Conservation (phyloP, 495 filamentous ascomycete species). For the Aspergillus campestris region DNA sequence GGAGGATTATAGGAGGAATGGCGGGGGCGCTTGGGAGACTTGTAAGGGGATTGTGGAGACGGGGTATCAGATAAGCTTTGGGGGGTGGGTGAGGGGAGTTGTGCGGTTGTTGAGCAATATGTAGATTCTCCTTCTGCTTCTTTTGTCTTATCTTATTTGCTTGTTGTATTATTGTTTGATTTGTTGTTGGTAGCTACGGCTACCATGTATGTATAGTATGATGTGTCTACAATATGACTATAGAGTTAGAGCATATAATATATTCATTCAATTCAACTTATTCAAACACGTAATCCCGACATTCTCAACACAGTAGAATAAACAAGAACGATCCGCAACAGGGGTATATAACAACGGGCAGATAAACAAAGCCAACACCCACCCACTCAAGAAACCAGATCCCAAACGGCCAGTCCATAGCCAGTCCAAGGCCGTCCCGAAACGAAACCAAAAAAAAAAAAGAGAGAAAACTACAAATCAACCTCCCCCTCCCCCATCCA, state of each 20-base stretch:
- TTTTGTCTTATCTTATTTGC: too few relatives aligned
- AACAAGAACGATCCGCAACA: too few relatives aligned
- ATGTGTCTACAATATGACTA: too few relatives aligned
- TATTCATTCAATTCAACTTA: too few relatives aligned
- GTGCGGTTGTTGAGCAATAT: slow-evolving; percentile 39
- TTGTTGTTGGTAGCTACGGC: background rate
- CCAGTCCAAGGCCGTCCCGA: too few relatives aligned
- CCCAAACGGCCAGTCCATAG: too few relatives aligned
- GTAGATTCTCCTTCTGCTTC: slow-evolving; percentile 4
- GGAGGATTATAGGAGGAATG: slow-evolving; percentile 41
- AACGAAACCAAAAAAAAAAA: too few relatives aligned
- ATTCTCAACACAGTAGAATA: too few relatives aligned
- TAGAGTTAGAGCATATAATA: too few relatives aligned
- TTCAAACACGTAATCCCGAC: too few relatives aligned
- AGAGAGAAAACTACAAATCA: slow-evolving; percentile 1
- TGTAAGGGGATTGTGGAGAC: slow-evolving; percentile 54
- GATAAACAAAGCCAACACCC: too few relatives aligned
- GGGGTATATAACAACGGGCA: background rate
- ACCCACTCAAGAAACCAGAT: too few relatives aligned
- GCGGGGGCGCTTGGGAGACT: slow-evolving; percentile 47
- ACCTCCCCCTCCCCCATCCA: slow-evolving; percentile 23
- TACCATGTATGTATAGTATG: background rate
- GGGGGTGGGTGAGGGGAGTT: slow-evolving; percentile 41
- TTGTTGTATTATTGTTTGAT: background rate
- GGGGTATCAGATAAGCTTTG: slow-evolving; percentile 48